phyloP scores from a whole-genome alignment of 108 stramenopile genomes.

The Cyclotella atomus region DNA sequence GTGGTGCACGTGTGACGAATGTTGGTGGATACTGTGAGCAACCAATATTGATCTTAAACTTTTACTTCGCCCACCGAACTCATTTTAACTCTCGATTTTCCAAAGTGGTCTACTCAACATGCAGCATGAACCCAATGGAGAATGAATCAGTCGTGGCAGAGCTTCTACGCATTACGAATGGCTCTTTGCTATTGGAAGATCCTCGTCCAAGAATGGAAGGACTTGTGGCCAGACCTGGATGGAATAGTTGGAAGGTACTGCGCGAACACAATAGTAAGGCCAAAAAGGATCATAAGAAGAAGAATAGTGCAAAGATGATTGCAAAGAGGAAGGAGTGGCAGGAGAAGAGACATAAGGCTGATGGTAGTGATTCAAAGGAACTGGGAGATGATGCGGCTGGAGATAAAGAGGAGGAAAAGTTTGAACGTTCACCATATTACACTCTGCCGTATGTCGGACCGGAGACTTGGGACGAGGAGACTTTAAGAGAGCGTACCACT shows the following conservation, averaged over 20 bases:
- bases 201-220: constrained; percentile 62
- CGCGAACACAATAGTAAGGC: constrained; percentile 60
- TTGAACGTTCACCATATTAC: constrained; percentile 41
- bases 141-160: constrained; percentile 98
- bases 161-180: constrained; percentile 73
- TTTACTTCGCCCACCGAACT: background rate
- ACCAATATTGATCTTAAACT: background rate
- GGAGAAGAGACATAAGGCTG: constrained; percentile 39
- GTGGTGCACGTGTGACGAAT: constrained; percentile 80
- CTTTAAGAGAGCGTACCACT: constrained; percentile 57
- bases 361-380: constrained; percentile 44
- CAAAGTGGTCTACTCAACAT: constrained; percentile 95
- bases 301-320: constrained; percentile 81
- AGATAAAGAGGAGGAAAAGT: constrained; percentile 19
- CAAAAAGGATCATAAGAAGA: constrained; percentile 66
- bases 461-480: constrained; percentile 61
- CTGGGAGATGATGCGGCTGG: constrained; percentile 42
- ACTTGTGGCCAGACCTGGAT: constrained; percentile 85
- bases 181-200: constrained; percentile 90
- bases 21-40: constrained; percentile 83
- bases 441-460: constrained; percentile 57
- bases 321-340: constrained; percentile 53
- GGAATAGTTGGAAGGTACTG: constrained; percentile 88
- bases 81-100: background rate
- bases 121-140: constrained; percentile 97